Evolutionary conservation across 768 basidiomycete genomes (phyloP), one percentile per base, ranked within the genome.

Genomic region (Wakefieldia striispora): DNA sequence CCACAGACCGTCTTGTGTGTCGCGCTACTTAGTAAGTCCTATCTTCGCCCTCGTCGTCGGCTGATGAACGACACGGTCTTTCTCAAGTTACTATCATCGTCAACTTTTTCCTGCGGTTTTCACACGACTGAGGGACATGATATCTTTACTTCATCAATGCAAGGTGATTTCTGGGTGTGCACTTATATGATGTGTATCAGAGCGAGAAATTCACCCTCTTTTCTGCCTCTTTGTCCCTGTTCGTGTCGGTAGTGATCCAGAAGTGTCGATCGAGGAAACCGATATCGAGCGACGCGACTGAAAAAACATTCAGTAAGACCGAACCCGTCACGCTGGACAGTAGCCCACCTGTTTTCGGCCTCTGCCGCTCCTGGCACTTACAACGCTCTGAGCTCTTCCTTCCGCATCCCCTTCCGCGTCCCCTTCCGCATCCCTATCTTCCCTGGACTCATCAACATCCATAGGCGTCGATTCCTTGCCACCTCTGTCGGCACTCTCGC

Each of bases 81-180:
- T 43, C 31, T 54, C 40, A 67, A 93, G 91, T 86, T 49, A 91
- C 92, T 38, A 81, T 94, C 58, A 71, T 89, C 48, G 82, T 84
- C 72, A 95, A 94, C 68, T 93, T 95, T 58, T 72, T 91, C 51
- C 77, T 95, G 52, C 83, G 90, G 42, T 91, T 93, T 69, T 80
- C 87, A 21, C 63, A 47, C 33, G 53, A 51, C 37, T 70, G 29
- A 63, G 46, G 36, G 21, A 31, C 29, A 12, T 43, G 20, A 37
- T 29, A 21, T 17, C 16, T 40, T 44, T 56, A 51, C 56, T 50
- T 26, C 50, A 59, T 57, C 53, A 36, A 57, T 51, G 40, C 51
- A 41, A 44, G 40, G 39, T 23, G 5, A 24, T 19, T 21, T 52
- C 43, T 36, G 40, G 41, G 37, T 41, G 45, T 57, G 43, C 24